Conservation (phyloP, 352 stramenopile species). For the Phytophthora pini region DNA sequence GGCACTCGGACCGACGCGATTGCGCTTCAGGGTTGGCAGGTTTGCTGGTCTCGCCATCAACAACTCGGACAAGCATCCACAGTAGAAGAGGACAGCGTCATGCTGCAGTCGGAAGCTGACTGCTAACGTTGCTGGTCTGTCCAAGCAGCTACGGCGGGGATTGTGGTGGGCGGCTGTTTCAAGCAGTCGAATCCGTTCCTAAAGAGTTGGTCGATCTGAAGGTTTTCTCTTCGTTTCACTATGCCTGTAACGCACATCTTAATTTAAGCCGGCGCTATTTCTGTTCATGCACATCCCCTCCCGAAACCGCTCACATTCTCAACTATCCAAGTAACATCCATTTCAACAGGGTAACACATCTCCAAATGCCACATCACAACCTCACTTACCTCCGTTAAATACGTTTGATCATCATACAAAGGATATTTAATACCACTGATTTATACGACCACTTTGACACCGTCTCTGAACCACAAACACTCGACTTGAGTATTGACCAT, state of each 20-base stretch:
- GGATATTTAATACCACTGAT: no score
- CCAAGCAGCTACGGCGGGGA: slow-evolving; percentile 11
- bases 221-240: neutral
- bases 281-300: neutral
- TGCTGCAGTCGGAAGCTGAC: slow-evolving; percentile 23
- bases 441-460: neutral
- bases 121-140: slow-evolving; percentile 30
- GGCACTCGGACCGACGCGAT: slow-evolving; percentile 9
- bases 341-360: no score
- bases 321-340: neutral
- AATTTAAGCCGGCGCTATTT: neutral
- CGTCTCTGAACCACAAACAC: slow-evolving; percentile 12
- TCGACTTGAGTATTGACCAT: slow-evolving; percentile 13
- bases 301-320: no score
- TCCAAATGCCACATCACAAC: no score
- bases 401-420: no score
- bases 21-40: slow-evolving; percentile 1
- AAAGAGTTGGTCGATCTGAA: neutral
- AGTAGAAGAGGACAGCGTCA: slow-evolving; percentile 13
- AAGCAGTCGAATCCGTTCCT: neutral
- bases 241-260: neutral
- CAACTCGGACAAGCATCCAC: neutral
- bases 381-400: no score
- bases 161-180: slow-evolving; percentile 22
- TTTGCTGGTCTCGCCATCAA: slow-evolving; percentile 1